These are phyloP conservation scores for Cardiospermum halicacabum DNA, from an alignment of 345 rosid genomes.

Conservation along the genomic window DNA sequence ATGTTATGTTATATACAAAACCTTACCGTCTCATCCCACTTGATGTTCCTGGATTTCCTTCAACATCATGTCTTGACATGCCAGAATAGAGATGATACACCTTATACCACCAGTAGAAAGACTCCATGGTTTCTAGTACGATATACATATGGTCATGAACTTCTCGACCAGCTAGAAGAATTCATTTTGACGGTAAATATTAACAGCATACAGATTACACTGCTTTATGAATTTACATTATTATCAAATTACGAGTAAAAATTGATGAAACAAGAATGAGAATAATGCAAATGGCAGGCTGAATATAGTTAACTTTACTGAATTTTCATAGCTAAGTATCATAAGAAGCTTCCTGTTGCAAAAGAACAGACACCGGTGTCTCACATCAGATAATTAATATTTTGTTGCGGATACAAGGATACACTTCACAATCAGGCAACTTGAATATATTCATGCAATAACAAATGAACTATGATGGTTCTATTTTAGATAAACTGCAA, in stretches of 20 bases:
- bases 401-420: background rate
- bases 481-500: background rate
- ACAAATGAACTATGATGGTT: background rate
- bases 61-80: conserved; percentile 86
- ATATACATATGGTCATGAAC: background rate
- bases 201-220: background rate
- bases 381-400: background rate
- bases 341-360: background rate
- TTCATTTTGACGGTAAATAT: background rate
- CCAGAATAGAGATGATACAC: conserved; percentile 18
- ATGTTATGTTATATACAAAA: conserved; percentile 10
- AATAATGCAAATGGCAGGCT: background rate
- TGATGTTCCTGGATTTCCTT: conserved; percentile 84
- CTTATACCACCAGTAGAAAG: background rate
- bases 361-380: background rate
- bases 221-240: background rate
- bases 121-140: conserved; percentile 8
- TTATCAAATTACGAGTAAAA: background rate
- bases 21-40: conserved; percentile 93
- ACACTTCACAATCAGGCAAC: background rate
- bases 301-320: background rate
- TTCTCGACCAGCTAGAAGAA: conserved; percentile 3
- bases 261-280: background rate
- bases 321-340: background rate
- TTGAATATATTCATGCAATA: background rate